phyloP scores from a whole-genome alignment of 192 early-diverging fungal genomes.

The Piromyces sp. region DNA sequence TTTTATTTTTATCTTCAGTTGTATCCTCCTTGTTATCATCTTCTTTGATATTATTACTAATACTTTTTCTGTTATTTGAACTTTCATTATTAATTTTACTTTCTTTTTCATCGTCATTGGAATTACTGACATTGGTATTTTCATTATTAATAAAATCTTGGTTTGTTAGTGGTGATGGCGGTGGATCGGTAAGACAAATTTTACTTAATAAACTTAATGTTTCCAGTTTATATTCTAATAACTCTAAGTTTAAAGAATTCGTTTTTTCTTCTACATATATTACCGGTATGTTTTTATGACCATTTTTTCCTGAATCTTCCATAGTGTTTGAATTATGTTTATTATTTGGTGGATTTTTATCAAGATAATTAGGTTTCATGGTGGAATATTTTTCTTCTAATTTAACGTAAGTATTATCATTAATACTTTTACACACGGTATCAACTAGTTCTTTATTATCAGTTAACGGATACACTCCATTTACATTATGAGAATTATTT shows the following conservation, averaged over 20 bases:
- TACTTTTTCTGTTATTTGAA: too few species aligned
- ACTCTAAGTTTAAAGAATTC: not conserved
- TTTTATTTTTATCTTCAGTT: not conserved
- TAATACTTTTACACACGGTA: not conserved
- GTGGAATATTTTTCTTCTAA: not conserved
- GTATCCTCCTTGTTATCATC: not conserved
- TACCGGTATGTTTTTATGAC: not conserved
- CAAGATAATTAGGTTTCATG: not conserved
- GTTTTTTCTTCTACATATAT: not conserved
- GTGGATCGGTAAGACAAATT: not conserved
- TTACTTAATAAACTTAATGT: not conserved
- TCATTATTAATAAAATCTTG: not conserved
- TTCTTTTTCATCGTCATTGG: too few species aligned
- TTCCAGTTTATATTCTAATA: not conserved
- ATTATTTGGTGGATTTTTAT: not conserved
- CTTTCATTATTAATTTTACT: too few species aligned
- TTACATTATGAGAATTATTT: not conserved
- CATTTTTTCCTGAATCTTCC: not conserved
- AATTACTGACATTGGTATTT: not conserved
- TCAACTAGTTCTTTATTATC: not conserved
- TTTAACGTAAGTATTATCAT: not conserved
- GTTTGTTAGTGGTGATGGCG: not conserved
- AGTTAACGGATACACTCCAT: not conserved
- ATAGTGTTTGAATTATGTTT: not conserved
- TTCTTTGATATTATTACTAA: too few species aligned